Evolutionary conservation across 73 alveolate species (phyloP).

Genomic region (Paramecium biaurelia): DNA sequence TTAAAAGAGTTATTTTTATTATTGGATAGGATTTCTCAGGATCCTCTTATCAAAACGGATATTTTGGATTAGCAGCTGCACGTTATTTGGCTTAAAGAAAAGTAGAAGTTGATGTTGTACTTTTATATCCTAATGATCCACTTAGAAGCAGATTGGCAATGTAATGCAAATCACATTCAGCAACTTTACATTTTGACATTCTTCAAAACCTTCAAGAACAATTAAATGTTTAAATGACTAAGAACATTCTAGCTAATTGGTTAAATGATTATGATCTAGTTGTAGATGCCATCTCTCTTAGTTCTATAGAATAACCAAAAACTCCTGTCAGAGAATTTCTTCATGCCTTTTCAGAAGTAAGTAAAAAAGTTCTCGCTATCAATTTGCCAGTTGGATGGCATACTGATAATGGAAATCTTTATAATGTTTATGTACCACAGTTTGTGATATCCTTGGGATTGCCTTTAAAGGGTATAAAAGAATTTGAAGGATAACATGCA

Average conservation of each 20-base stretch:
- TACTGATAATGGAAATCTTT: not conserved
- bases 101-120: not conserved
- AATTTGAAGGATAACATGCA: not conserved
- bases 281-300: not conserved
- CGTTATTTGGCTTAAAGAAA: not conserved
- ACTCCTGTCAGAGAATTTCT: not conserved
- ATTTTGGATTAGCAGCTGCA: conserved; percentile 20
- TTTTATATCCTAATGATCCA: not conserved
- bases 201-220: not conserved
- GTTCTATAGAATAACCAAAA: not conserved
- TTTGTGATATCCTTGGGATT: not conserved
- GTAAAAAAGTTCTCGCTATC: not conserved
- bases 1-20: not conserved
- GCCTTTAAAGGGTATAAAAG: not conserved
- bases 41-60: not conserved
- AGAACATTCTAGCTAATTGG: not conserved
- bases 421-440: not conserved
- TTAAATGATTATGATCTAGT: not conserved
- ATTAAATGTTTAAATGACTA: not conserved
- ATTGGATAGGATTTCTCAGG: not conserved
- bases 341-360: conserved; percentile 24
- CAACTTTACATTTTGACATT: not conserved
- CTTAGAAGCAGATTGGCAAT: conserved; percentile 14
- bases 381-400: conserved; percentile 26
- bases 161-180: not conserved